These are phyloP conservation scores for Pyracantha coccinea DNA, from an alignment of 331 rosid genomes.

Conservation along the genomic window DNA sequence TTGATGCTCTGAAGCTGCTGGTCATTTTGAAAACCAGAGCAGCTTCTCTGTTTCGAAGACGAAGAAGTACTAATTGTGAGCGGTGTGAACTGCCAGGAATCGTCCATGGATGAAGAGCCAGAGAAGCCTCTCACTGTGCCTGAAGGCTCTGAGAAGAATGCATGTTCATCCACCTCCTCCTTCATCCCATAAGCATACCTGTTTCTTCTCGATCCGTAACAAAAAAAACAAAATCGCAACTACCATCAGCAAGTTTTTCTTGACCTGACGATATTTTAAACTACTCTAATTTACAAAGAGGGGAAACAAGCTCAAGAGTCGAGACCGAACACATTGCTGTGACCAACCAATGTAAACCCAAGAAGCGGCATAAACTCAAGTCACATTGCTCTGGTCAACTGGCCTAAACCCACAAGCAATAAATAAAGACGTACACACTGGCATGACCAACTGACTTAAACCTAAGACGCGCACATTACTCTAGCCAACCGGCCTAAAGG, in stretches of 20 bases:
- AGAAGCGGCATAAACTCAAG: neutral
- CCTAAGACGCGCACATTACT: neutral
- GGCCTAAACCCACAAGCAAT: neutral
- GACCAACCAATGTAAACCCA: neutral
- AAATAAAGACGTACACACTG: neutral
- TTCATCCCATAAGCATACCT: conserved; percentile 65
- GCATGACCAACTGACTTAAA: neutral
- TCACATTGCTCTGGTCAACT: neutral
- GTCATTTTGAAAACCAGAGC: conserved; percentile 50
- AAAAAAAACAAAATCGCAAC: neutral
- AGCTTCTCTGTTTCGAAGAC: conserved; percentile 59
- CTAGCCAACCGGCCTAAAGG: neutral
- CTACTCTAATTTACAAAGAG: neutral
- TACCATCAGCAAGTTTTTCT: neutral
- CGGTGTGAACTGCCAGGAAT: conserved; percentile 81
- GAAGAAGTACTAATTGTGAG: conserved; percentile 62
- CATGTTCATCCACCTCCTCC: conserved; percentile 82
- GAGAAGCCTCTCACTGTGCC: conserved; percentile 70
- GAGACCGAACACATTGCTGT: neutral
- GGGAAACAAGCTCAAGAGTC: neutral
- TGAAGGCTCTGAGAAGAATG: conserved; percentile 74
- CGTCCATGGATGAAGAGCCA: conserved; percentile 60
- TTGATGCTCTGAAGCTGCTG: conserved; percentile 66
- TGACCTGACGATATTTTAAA: neutral
- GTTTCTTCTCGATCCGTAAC: conserved; percentile 28